Evolutionary conservation across 2,329 filamentous ascomycete species (phyloP), one percentile per base, ranked within the genome.

Genomic region (Colletotrichum sp.): DNA sequence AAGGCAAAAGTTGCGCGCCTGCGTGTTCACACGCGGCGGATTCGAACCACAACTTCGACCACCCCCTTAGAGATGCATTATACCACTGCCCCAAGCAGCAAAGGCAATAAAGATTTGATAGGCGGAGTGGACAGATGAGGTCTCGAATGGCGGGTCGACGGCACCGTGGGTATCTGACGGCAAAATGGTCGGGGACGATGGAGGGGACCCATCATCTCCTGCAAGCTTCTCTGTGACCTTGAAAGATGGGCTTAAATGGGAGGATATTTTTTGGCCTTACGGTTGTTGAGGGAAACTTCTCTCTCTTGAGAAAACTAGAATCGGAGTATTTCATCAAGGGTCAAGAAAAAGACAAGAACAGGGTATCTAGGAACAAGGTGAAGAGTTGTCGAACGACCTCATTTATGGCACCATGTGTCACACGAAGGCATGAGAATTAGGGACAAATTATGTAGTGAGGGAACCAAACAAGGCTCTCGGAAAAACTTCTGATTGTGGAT

Each of bases 61-160:
- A 18, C 0, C 39, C 5, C 13, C 8, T 9, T 6, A 0, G 2
- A 0, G 2, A 6, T 59, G 24, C 8, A 4, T 0, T 18, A 1
- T 4, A 59, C 55, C 24, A 59, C 55, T 59, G 28, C 21, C 21
- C 55, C 24, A 59, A 26, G 8, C 24, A 6, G 15, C 55, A 30
- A 30, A 30, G 24, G 15, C 55, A 59, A 59, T 28, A 15, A 59
- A 10, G 4, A 59, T 2, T 28, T 10, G 0, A 18, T 0, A 3
- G 5, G 55, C 16, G 24, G 26, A 30, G 2, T 9, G 9, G 8
- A 8, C 18, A 59, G 2, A 28, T 13, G 15, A 59, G 0, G 44
- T 21, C 55, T 59, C 26, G 24, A 18, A 3, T 18, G 21, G 21
- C 13, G 55, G 55, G 24, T 28, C 55, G 24, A 28, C 12, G 26